Evolutionary conservation across 116 monocot genomes (phyloP).

Genomic region (Zostera marina): DNA sequence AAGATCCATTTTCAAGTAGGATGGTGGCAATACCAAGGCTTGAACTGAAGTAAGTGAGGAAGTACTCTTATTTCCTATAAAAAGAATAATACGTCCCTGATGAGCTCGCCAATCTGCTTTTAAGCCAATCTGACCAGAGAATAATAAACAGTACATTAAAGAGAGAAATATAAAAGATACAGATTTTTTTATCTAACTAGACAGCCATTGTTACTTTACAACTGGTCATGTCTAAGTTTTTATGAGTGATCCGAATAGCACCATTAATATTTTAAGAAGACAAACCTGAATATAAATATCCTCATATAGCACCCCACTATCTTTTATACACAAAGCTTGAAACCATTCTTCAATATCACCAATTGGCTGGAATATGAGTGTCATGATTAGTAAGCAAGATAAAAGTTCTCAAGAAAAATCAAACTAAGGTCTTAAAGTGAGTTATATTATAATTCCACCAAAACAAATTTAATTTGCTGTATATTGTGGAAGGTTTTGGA

Average conservation of each 20-base stretch:
- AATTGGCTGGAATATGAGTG: conserved; percentile 53
- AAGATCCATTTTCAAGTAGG: conserved; percentile 69
- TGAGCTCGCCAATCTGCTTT: conserved; percentile 93
- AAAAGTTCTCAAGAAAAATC: not conserved
- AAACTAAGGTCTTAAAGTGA: not conserved
- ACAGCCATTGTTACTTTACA: not conserved
- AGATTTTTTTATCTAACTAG: too few relatives aligned
- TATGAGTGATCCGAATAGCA: not conserved
- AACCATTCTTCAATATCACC: conserved; percentile 68
- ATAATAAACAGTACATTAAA: not conserved
- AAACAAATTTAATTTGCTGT: not conserved
- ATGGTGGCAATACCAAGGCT: conserved; percentile 72
- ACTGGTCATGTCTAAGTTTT: not conserved
- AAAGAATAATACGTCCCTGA: conserved; percentile 81
- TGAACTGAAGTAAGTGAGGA: conserved; percentile 58
- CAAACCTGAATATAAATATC: conserved; percentile 92
- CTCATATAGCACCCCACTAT: conserved; percentile 93
- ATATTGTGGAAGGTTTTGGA: too few relatives aligned
- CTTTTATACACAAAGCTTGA: conserved; percentile 73
- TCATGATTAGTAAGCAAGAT: not conserved
- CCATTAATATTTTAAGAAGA: not conserved
- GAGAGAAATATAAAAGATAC: not conserved
- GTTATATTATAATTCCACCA: not conserved
- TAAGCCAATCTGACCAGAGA: conserved; percentile 53
- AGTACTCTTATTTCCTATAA: conserved; percentile 94